A percentile compares a stretch with the other conserved stretches of the same genome.
Evolutionary conservation across 148 eudicot genomes (phyloP).

Genomic region (Cornus controversa): DNA sequence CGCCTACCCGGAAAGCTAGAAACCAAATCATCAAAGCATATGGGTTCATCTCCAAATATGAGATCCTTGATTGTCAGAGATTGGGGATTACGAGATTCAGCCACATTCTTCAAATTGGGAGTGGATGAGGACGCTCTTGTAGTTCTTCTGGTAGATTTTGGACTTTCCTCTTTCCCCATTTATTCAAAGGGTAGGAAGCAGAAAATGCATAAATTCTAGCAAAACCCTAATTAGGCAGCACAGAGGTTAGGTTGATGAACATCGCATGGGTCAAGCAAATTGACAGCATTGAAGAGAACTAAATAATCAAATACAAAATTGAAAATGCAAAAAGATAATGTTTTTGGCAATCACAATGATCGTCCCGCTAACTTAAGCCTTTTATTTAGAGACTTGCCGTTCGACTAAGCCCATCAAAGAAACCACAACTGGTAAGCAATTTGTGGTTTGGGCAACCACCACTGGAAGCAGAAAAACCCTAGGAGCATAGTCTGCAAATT

Average conservation of each 20-base stretch:
- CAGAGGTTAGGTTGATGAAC: neutral
- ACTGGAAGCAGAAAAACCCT: too few species aligned
- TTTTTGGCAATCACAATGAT: too few species aligned
- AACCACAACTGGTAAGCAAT: too few species aligned
- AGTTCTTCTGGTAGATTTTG: slow-evolving; percentile 55
- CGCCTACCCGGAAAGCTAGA: slow-evolving; percentile 67
- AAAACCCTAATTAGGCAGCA: neutral
- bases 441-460: too few species aligned
- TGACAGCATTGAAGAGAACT: too few species aligned
- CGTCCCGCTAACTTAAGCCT: too few species aligned
- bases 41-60: slow-evolving; percentile 33
- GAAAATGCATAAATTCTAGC: neutral
- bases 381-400: too few species aligned
- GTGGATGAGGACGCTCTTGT: slow-evolving; percentile 52
- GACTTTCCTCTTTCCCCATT: slow-evolving; percentile 60
- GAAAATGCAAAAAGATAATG: too few species aligned
- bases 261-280: too few species aligned
- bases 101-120: slow-evolving; percentile 33
- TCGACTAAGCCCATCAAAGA: too few species aligned
- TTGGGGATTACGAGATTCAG: slow-evolving; percentile 21
- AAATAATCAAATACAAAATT: too few species aligned
- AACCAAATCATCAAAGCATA: slow-evolving; percentile 54
- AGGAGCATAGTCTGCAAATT: too few species aligned
- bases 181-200: neutral
- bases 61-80: slow-evolving; percentile 53